phyloP scores from a whole-genome alignment of 192 early-diverging fungal genomes.

The Coemansia sp. region DNA sequence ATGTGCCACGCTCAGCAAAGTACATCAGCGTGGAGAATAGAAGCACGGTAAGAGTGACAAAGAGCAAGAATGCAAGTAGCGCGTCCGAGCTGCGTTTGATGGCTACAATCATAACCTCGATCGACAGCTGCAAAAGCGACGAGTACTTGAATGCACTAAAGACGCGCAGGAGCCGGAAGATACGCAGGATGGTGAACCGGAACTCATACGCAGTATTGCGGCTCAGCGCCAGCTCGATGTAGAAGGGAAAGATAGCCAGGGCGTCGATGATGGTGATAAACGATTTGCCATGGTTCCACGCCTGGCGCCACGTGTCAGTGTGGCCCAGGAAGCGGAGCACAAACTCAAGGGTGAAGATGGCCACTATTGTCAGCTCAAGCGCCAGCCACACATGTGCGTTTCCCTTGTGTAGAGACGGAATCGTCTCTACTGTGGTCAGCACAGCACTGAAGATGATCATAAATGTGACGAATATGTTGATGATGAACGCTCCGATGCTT shows the following conservation, averaged over 20 bases:
- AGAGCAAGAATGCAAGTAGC: constrained; percentile 70
- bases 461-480: constrained; percentile 72
- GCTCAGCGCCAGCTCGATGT: constrained; percentile 68
- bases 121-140: constrained; percentile 76
- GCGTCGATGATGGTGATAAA: constrained; percentile 67
- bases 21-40: constrained; percentile 76
- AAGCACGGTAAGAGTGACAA: constrained; percentile 68
- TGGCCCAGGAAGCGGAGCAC: constrained; percentile 67
- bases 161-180: constrained; percentile 74
- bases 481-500: constrained; percentile 65
- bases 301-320: constrained; percentile 65
- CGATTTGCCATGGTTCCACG: constrained; percentile 52
- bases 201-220: constrained; percentile 75
- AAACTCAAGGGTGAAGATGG: constrained; percentile 75
- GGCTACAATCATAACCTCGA: constrained; percentile 81
- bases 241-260: constrained; percentile 77
- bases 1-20: constrained; percentile 79
- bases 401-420: constrained; percentile 65
- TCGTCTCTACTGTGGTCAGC: constrained; percentile 77
- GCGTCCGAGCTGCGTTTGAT: constrained; percentile 74
- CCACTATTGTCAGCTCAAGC: constrained; percentile 69
- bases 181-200: constrained; percentile 77
- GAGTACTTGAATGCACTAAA: constrained; percentile 84
- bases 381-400: constrained; percentile 60
- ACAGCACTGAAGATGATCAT: constrained; percentile 72